Conservation (phyloP, 2,329 filamentous ascomycete genomes). For the Xylaria polymorpha region DNA sequence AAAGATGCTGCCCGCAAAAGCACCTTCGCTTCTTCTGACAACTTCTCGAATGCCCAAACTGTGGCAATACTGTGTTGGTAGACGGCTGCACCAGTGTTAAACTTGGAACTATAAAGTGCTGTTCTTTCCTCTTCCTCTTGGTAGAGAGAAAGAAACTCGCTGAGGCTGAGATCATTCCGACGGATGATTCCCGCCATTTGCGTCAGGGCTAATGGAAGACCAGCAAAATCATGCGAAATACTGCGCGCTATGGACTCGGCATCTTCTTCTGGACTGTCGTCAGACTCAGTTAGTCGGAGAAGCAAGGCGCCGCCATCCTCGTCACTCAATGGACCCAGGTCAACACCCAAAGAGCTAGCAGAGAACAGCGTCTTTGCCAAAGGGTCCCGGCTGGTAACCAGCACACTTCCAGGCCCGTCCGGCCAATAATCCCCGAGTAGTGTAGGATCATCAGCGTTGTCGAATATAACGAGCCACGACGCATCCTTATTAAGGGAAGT, state of each 20-base stretch:
- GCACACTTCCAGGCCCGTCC: not conserved
- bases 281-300: not conserved
- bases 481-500: not conserved
- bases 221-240: not conserved
- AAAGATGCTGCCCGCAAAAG: constrained; percentile 7
- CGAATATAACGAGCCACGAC: constrained; percentile 8
- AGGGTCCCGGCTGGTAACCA: constrained; percentile 5
- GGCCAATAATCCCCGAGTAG: constrained; percentile 7
- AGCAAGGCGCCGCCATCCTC: not conserved
- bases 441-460: constrained; percentile 8
- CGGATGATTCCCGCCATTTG: constrained; percentile 25
- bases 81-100: not conserved
- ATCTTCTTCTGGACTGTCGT: not conserved
- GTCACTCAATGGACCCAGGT: not conserved
- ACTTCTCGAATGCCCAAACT: constrained; percentile 25
- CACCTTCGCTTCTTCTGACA: not conserved
- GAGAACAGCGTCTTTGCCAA: not conserved
- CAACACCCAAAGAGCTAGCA: not conserved
- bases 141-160: constrained; percentile 10
- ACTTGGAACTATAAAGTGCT: not conserved
- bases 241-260: not conserved
- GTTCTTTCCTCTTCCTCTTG: not conserved
- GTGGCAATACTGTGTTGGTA: constrained; percentile 12
- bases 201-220: constrained; percentile 8
- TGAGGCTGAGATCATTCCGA: constrained; percentile 18